Percentiles rank a stretch among this genome's conserved stretches.
Conservation (phyloP, 1,284 basidiomycete genomes). For the Melanopsichium pennsylvanicum region DNA sequence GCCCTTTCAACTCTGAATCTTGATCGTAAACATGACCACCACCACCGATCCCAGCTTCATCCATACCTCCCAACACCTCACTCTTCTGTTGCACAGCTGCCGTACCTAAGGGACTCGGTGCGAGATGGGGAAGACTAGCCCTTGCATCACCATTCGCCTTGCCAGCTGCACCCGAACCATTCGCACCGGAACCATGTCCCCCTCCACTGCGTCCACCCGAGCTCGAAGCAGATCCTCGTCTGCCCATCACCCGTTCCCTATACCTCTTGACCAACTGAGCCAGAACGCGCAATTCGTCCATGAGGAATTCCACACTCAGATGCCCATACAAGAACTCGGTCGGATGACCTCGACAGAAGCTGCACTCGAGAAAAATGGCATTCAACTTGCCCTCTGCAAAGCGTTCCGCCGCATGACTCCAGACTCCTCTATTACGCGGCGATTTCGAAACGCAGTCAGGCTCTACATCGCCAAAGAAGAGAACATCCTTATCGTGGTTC, state of each 20-base stretch:
- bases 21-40: conserved; percentile 44
- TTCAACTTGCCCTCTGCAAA: conserved; percentile 51
- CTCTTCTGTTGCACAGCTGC: conserved; percentile 24
- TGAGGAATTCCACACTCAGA: conserved; percentile 53
- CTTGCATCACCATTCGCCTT: conserved; percentile 13
- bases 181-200: too few species aligned
- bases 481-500: conserved; percentile 53
- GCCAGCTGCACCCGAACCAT: neutral
- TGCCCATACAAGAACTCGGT: conserved; percentile 59
- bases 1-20: conserved; percentile 37
- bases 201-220: too few species aligned
- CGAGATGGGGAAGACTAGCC: conserved; percentile 15
- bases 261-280: conserved; percentile 48
- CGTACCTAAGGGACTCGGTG: conserved; percentile 36
- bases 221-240: too few species aligned
- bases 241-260: conserved; percentile 21
- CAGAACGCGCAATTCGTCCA: conserved; percentile 54
- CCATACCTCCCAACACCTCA: conserved; percentile 8
- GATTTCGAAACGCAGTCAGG: conserved; percentile 54
- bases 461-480: conserved; percentile 64
- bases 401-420: conserved; percentile 54
- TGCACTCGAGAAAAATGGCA: conserved; percentile 62
- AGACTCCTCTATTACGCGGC: conserved; percentile 52
- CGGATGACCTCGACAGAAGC: conserved; percentile 53
- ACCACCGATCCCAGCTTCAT: conserved; percentile 2